Evolutionary conservation across 495 filamentous ascomycete species (phyloP).

Genomic region (Trichoderma reesei): DNA sequence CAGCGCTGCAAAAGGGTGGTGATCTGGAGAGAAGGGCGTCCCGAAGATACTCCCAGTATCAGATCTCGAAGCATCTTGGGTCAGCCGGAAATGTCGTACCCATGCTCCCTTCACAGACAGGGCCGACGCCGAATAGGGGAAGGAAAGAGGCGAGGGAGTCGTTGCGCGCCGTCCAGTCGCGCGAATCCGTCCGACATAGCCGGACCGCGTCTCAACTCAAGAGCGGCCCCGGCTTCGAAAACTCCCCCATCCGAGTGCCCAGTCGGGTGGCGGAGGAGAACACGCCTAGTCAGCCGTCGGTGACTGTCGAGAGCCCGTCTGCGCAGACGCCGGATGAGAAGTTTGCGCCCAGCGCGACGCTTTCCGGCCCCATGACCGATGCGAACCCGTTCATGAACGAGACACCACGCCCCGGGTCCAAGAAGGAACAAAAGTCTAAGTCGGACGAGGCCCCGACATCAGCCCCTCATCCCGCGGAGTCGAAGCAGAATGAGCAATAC

Average conservation of each 20-base stretch:
- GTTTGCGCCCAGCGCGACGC: conserved; percentile 40
- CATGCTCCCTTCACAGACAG: conserved; percentile 76
- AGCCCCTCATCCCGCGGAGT: conserved; percentile 30
- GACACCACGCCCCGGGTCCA: conserved; percentile 15
- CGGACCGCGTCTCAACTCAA: conserved; percentile 39
- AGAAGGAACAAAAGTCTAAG: conserved; percentile 15
- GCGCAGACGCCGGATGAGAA: conserved; percentile 53
- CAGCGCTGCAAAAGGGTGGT: conserved; percentile 79
- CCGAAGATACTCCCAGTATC: conserved; percentile 85
- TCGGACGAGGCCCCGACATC: conserved; percentile 17
- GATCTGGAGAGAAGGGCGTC: conserved; percentile 92
- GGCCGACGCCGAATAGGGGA: conserved; percentile 79
- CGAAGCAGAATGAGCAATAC: conserved; percentile 22
- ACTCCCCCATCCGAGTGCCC: conserved; percentile 50
- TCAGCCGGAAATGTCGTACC: conserved; percentile 71
- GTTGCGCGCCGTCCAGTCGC: conserved; percentile 77
- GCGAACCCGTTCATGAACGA: conserved; percentile 23
- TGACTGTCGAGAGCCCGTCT: conserved; percentile 35
- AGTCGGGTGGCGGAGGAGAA: conserved; percentile 59
- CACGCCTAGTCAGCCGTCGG: conserved; percentile 28
- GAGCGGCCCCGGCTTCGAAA: conserved; percentile 31
- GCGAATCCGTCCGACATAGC: conserved; percentile 58
- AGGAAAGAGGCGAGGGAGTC: conserved; percentile 76
- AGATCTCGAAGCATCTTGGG: conserved; percentile 87
- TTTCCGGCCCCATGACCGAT: conserved; percentile 38